Conservation (phyloP, 2,329 filamentous ascomycete genomes). For the Fusarium albidum region DNA sequence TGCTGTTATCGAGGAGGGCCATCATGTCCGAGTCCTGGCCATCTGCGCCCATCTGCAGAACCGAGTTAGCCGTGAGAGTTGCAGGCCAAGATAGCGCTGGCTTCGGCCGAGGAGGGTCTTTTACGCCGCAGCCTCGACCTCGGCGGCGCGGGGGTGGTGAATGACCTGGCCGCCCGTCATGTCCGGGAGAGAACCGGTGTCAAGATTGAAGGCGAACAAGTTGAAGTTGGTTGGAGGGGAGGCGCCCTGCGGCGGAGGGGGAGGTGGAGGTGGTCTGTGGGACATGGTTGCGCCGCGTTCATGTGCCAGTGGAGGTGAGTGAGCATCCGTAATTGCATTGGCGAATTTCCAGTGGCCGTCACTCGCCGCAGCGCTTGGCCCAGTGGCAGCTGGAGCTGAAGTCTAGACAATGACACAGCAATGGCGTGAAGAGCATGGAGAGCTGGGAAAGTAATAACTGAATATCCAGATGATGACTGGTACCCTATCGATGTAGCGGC, state of each 20-base stretch:
- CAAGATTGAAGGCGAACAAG: conserved; percentile 48
- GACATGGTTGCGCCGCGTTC: conserved; percentile 44
- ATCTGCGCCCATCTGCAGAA: conserved; percentile 37
- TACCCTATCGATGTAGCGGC: background rate
- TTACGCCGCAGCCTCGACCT: conserved; percentile 25
- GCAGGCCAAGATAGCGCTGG: conserved; percentile 28
- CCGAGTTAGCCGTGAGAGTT: conserved; percentile 31
- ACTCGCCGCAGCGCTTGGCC: conserved; percentile 9
- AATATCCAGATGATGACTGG: background rate
- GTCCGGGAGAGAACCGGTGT: conserved; percentile 40
- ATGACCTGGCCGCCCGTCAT: conserved; percentile 38
- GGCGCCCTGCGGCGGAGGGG: conserved; percentile 40
- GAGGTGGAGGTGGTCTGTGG: conserved; percentile 47
- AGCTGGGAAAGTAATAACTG: conserved; percentile 1
- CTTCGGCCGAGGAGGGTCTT: conserved; percentile 10
- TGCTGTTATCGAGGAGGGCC: conserved; percentile 53
- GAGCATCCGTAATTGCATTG: conserved; percentile 40
- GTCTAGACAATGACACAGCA: conserved; percentile 11
- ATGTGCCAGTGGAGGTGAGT: conserved; percentile 27
- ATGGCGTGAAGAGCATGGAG: conserved; percentile 6
- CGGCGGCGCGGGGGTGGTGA: conserved; percentile 22
- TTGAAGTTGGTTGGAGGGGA: conserved; percentile 38
- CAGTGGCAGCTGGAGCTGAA: conserved; percentile 16
- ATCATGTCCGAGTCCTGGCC: conserved; percentile 51
- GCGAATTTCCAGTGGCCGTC: conserved; percentile 24